Percentiles rank a stretch among this genome's conserved stretches.
Conservation (phyloP, 768 basidiomycete genomes). For the Panellus pusillus region DNA sequence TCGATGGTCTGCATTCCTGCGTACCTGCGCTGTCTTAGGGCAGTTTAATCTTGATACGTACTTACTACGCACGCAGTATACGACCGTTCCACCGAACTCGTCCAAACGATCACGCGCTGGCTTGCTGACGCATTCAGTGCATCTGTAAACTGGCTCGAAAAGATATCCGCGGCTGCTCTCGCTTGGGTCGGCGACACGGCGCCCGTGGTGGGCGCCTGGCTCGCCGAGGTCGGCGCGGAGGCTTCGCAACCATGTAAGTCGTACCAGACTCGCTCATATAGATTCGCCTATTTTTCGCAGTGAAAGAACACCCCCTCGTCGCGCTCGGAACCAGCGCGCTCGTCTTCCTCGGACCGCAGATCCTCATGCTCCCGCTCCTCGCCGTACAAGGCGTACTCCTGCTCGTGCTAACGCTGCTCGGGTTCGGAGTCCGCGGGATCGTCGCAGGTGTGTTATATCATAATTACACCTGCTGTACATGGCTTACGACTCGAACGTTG, state of each 20-base stretch:
- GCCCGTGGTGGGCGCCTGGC: constrained; percentile 1
- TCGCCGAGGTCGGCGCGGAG: background rate
- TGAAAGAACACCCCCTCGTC: constrained; percentile 18
- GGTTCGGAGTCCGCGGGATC: constrained; percentile 22
- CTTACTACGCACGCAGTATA: background rate
- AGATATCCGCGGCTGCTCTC: background rate
- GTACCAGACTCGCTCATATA: background rate
- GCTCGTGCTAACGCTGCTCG: constrained; percentile 14
- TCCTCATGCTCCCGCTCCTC: constrained; percentile 26
- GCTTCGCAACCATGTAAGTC: constrained; percentile 2
- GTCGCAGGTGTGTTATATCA: constrained; percentile 23
- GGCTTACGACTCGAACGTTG: too few relatives aligned
- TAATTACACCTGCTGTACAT: too few relatives aligned
- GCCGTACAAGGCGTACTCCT: constrained; percentile 22
- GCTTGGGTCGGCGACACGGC: background rate
- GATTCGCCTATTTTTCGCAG: too few relatives aligned
- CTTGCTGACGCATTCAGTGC: background rate
- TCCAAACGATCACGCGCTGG: background rate
- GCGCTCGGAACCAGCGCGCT: constrained; percentile 14
- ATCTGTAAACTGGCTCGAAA: background rate
- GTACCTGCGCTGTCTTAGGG: background rate
- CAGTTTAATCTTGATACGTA: background rate
- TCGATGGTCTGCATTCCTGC: background rate
- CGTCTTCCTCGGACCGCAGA: constrained; percentile 27
- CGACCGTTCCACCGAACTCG: background rate